Base-by-base conservation (phyloP, 192 early-diverging fungal species). In the Spizellomyces sp. region DNA sequence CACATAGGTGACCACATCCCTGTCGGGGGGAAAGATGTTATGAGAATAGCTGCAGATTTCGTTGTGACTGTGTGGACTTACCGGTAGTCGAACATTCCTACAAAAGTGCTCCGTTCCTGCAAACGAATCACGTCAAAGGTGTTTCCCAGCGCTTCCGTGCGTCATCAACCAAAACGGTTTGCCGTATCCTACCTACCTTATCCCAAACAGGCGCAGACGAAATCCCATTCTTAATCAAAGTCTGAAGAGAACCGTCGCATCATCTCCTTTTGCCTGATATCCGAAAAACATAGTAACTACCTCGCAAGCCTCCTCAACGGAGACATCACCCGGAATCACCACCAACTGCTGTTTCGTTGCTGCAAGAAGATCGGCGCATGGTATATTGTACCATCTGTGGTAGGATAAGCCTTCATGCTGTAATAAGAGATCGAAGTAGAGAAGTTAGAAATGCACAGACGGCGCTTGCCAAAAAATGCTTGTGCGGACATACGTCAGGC, bases 21-120 rank as follows among this genome's bases (percentile, higher is more conserved):
- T 90, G 71, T 45, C 22, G 45, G 9, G 60, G n/a, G 19, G 41
- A 21, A 17, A 12, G 45, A 9, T 45, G 21, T 5, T 14, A 17
- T 59, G 56, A 59, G n/a, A 22, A 21, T 14, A 36, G 59, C 14
- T 6, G 22, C 15, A 42, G 6, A 10, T 44, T 36, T 59, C 9
- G 8, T 5, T 21, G n/a, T 17, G 27, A 45, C 9, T 15, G 42
- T 12, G 48, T 36, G 48, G 5, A 6, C 17, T 10, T 60, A 74
- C 71, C 74, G 46, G 68, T 90, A 89, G 70, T 95, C 93, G 79
- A 95, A 93, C 90, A 95, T 92, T 45, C 93, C 93, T 15, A 91
- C 81, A 75, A 87, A 95, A 15, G 79, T 77, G 14, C 81, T 84
- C 43, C 67, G 80, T 22, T 74, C 72, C 70, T 70, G 27, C 46